Evolutionary conservation across 2,329 filamentous ascomycete genomes (phyloP).

Genomic region (Aspergillus sp.): DNA sequence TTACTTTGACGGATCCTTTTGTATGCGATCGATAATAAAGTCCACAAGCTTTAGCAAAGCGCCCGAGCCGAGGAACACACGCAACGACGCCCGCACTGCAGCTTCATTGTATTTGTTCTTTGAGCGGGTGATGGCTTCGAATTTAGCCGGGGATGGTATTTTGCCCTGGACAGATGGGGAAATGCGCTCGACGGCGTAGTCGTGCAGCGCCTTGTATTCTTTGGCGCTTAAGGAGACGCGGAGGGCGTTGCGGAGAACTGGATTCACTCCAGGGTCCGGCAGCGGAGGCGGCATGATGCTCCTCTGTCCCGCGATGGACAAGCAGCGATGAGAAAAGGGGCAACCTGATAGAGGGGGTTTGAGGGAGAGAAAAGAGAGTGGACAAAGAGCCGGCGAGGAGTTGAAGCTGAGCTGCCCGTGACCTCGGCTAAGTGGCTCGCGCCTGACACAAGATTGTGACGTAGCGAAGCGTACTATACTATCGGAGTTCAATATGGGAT

Average conservation of each 20-base stretch:
- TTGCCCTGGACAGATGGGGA: slow-evolving; percentile 60
- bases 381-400: slow-evolving; percentile 3
- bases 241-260: slow-evolving; percentile 80
- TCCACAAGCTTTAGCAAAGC: slow-evolving; percentile 68
- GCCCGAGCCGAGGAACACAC: slow-evolving; percentile 70
- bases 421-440: slow-evolving; percentile 25
- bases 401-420: slow-evolving; percentile 19
- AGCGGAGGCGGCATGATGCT: slow-evolving; percentile 30
- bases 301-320: not conserved
- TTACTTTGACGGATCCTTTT: slow-evolving; percentile 30
- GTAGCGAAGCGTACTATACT: not conserved
- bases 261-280: slow-evolving; percentile 55
- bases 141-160: slow-evolving; percentile 55
- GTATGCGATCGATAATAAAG: slow-evolving; percentile 45
- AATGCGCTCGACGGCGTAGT: slow-evolving; percentile 77
- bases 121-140: slow-evolving; percentile 55
- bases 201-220: slow-evolving; percentile 84
- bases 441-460: not conserved
- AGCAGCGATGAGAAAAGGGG: not conserved
- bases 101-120: slow-evolving; percentile 71
- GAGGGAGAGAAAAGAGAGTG: slow-evolving; percentile 3
- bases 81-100: slow-evolving; percentile 71
- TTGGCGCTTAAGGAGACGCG: slow-evolving; percentile 81
- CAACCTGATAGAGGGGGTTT: slow-evolving; percentile 5
- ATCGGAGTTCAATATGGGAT: too few relatives aligned